Conservation (phyloP, 345 rosid species). For the Eucalyptus paniculata region DNA sequence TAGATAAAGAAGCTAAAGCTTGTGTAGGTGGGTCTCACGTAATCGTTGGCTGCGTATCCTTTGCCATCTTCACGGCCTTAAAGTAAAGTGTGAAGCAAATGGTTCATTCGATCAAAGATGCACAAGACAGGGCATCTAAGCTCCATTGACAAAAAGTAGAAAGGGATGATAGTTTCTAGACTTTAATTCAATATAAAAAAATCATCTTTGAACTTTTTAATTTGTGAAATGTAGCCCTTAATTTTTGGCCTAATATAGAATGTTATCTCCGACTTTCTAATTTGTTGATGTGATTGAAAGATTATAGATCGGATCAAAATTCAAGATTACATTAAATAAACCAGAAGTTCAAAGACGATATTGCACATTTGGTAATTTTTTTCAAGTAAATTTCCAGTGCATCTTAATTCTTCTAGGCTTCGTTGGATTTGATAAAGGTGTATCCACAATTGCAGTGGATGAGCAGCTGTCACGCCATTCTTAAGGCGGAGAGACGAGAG, state of each 20-base stretch:
- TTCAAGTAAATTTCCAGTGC: neutral
- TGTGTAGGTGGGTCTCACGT: neutral
- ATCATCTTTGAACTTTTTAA: neutral
- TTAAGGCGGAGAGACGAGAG: neutral
- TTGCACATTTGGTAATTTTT: rapidly evolving
- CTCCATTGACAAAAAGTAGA: neutral
- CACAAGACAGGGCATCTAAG: neutral
- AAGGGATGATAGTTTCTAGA: neutral
- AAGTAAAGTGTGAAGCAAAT: neutral
- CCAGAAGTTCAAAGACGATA: rapidly evolving
- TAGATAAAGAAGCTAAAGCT: neutral
- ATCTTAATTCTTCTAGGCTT: neutral
- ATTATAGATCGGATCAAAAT: neutral
- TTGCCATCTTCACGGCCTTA: neutral
- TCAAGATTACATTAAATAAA: no score
- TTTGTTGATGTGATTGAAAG: rapidly evolving
- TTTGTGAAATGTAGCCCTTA: neutral
- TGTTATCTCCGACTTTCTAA: neutral
- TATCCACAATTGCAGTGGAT: neutral
- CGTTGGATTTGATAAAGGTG: neutral
- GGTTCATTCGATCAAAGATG: neutral
- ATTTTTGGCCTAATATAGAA: neutral
- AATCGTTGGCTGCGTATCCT: neutral
- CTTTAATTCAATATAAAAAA: neutral
- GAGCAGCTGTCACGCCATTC: neutral